Conservation (phyloP, 768 basidiomycete species). For the Boletus rubescentipes region DNA sequence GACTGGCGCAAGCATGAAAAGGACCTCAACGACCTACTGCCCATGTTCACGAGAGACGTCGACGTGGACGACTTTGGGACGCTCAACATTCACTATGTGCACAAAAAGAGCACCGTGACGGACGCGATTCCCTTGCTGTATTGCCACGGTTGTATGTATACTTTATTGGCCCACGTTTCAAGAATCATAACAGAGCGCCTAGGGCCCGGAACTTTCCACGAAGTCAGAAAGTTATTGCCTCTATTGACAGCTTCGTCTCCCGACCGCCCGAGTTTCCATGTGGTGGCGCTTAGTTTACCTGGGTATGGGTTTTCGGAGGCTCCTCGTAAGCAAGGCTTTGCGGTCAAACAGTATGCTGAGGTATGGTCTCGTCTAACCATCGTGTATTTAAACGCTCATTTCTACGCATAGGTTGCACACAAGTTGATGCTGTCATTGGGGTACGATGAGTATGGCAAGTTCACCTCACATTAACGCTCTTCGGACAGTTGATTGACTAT, state of each 20-base stretch:
- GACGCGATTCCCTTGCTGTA: constrained; percentile 60
- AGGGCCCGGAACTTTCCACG: constrained; percentile 53
- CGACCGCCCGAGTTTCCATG: constrained; percentile 57
- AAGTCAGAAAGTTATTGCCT: constrained; percentile 57
- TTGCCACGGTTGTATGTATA: constrained; percentile 54
- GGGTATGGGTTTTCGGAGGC: constrained; percentile 64
- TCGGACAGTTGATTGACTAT: not conserved
- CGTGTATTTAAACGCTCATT: not conserved
- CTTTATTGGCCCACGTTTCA: not conserved
- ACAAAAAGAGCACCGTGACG: constrained; percentile 44
- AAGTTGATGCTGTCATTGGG: constrained; percentile 51
- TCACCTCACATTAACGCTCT: not conserved
- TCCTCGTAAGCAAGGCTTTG: constrained; percentile 52
- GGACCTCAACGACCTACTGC: constrained; percentile 48
- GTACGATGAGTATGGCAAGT: constrained; percentile 47
- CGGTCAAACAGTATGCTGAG: constrained; percentile 52
- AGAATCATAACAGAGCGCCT: not conserved
- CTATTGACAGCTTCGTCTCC: constrained; percentile 42
- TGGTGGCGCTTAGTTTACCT: constrained; percentile 58
- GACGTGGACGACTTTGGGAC: constrained; percentile 45
- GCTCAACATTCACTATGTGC: constrained; percentile 59
- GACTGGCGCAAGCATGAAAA: constrained; percentile 58
- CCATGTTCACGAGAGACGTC: constrained; percentile 55
- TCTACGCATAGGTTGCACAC: constrained; percentile 37
- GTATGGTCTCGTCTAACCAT: constrained; percentile 24